These are phyloP conservation scores for Hansenula lynferdii DNA, from an alignment of 1,139 yeast species.

Conservation along the genomic window DNA sequence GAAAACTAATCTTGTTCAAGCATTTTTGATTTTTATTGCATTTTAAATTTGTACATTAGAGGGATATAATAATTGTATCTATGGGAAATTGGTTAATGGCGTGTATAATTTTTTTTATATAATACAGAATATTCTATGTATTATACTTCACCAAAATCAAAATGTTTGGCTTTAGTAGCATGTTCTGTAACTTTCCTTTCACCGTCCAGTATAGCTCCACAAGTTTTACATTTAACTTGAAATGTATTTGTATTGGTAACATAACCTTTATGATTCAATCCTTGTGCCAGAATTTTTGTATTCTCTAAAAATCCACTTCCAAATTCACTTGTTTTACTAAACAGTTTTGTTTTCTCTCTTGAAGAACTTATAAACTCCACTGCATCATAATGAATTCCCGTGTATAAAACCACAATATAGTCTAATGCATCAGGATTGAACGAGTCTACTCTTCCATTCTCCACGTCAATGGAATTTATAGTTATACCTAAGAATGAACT, in stretches of 20 bases:
- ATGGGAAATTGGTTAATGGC: not conserved
- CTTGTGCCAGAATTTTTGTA: conserved; percentile 36
- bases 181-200: conserved; percentile 66
- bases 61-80: not conserved
- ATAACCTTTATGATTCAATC: conserved; percentile 49
- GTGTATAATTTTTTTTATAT: not conserved
- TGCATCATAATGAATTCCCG: conserved; percentile 77
- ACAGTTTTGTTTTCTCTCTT: conserved; percentile 36
- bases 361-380: conserved; percentile 36
- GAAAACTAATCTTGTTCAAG: conserved; percentile 21
- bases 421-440: conserved; percentile 42
- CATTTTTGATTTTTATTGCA: conserved; percentile 12
- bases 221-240: conserved; percentile 52
- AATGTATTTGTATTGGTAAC: conserved; percentile 66
- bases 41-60: conserved; percentile 1
- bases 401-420: conserved; percentile 55
- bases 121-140: not conserved
- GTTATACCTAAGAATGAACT: conserved; percentile 49
- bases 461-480: conserved; percentile 64
- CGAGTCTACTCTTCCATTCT: conserved; percentile 53
- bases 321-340: conserved; percentile 27
- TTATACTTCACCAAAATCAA: conserved; percentile 56
- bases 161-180: conserved; percentile 61
- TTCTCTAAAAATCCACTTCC: conserved; percentile 31
- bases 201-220: conserved; percentile 52